phyloP scores from a whole-genome alignment of 2,329 filamentous ascomycete genomes.

The Trichophyton benhamiae region DNA sequence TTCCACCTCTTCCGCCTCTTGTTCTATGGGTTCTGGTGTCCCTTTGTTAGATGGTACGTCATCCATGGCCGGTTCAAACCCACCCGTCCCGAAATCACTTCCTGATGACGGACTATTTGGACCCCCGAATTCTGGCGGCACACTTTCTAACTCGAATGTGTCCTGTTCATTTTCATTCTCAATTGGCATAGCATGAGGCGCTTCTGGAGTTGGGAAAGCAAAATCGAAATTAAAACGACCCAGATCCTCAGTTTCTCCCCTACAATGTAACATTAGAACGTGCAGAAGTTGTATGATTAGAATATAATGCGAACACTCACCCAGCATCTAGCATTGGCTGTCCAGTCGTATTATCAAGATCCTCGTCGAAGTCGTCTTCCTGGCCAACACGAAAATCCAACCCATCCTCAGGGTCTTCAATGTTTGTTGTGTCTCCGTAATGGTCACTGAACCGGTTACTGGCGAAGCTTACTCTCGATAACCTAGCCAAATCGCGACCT shows the following conservation, averaged over 20 bases:
- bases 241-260: slow-evolving; percentile 34
- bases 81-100: slow-evolving; percentile 20
- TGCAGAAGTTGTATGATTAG: background rate
- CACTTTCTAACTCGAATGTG: slow-evolving; percentile 24
- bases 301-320: slow-evolving; percentile 17
- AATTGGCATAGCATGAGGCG: slow-evolving; percentile 18
- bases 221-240: slow-evolving; percentile 32
- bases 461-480: slow-evolving; percentile 35
- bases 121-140: slow-evolving; percentile 18
- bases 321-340: slow-evolving; percentile 29
- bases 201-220: slow-evolving; percentile 28
- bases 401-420: slow-evolving; percentile 33
- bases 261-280: slow-evolving; percentile 13
- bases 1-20: background rate
- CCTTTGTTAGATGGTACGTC: slow-evolving; percentile 7
- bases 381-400: slow-evolving; percentile 28
- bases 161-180: slow-evolving; percentile 25
- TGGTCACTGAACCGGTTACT: slow-evolving; percentile 37
- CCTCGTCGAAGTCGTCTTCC: slow-evolving; percentile 25
- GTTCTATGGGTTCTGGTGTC: slow-evolving; percentile 6
- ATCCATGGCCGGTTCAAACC: slow-evolving; percentile 22
- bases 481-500: slow-evolving; percentile 25
- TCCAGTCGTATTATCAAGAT: slow-evolving; percentile 24
- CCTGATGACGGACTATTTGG: slow-evolving; percentile 18
- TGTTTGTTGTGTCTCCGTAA: slow-evolving; percentile 37